Conservation (phyloP, 306 rosid species). For the Comarum palustre region DNA sequence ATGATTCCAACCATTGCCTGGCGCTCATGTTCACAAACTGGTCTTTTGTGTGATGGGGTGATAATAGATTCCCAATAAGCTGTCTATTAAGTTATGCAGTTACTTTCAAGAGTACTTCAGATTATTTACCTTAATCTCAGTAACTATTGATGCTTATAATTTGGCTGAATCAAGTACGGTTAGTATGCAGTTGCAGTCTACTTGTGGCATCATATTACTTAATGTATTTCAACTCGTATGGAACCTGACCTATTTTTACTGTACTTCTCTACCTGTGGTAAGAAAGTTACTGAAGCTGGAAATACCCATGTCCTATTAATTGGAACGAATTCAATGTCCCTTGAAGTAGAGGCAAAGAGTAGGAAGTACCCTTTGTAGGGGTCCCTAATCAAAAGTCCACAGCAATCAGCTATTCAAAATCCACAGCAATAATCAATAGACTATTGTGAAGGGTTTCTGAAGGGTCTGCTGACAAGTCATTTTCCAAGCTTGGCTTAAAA, state of each 20-base stretch:
- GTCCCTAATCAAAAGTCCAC: background rate
- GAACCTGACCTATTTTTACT: background rate
- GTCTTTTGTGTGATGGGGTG: slow-evolving; percentile 73
- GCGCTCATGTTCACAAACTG: slow-evolving; percentile 92
- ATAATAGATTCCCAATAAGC: slow-evolving; percentile 7
- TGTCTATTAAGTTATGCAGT: slow-evolving; percentile 33
- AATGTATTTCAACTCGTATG: background rate
- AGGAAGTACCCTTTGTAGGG: background rate
- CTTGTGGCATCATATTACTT: background rate
- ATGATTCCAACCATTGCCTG: slow-evolving; percentile 87
- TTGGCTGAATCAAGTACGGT: slow-evolving; percentile 8
- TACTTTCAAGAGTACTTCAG: slow-evolving; percentile 23
- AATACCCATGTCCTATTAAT: background rate
- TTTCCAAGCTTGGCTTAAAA: background rate
- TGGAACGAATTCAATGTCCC: background rate
- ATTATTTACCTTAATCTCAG: slow-evolving; percentile 23
- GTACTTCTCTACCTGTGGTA: background rate
- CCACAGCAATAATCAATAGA: background rate
- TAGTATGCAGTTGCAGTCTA: background rate
- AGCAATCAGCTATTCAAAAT: background rate
- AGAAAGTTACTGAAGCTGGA: background rate
- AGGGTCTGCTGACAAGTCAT: slow-evolving; percentile 12
- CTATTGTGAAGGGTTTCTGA: background rate
- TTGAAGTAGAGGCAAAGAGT: background rate
- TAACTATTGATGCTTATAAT: slow-evolving; percentile 3